Evolutionary conservation across 2,329 filamentous ascomycete genomes (phyloP).

Genomic region (Bipolaris zeicola): DNA sequence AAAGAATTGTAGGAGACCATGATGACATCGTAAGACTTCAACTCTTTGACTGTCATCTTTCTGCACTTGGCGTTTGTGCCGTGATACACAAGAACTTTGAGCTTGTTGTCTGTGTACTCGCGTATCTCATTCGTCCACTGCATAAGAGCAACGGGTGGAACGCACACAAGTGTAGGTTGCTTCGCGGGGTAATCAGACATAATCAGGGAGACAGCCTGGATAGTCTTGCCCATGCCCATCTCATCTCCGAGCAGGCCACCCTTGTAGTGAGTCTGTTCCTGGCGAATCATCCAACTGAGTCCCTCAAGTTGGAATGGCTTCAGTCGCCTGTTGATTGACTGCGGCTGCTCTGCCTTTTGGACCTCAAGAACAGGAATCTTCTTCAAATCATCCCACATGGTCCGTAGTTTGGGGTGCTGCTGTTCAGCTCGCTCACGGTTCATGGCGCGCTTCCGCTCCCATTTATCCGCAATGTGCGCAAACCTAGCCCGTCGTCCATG

Average conservation of each 20-base stretch:
- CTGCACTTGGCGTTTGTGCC: constrained; percentile 85
- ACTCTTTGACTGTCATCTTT: constrained; percentile 71
- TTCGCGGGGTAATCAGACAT: constrained; percentile 95
- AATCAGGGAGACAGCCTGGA: constrained; percentile 94
- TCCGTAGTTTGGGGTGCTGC: constrained; percentile 77
- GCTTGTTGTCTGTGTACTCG: constrained; percentile 79
- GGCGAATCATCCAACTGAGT: constrained; percentile 89
- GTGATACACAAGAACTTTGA: constrained; percentile 91
- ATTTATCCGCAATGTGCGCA: constrained; percentile 46
- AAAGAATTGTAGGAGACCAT: constrained; percentile 95
- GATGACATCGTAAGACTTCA: constrained; percentile 87
- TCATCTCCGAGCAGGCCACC: constrained; percentile 94
- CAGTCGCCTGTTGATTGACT: constrained; percentile 77
- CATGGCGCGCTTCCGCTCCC: constrained; percentile 56
- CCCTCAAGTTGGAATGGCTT: constrained; percentile 96
- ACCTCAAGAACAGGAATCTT: constrained; percentile 69
- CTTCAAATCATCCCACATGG: constrained; percentile 83
- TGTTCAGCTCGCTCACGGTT: constrained; percentile 70
- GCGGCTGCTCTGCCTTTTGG: constrained; percentile 71
- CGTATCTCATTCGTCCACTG: constrained; percentile 74
- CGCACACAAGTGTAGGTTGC: constrained; percentile 82
- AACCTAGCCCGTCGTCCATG: constrained; percentile 29
- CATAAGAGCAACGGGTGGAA: constrained; percentile 92
- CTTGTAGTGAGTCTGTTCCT: constrained; percentile 84
- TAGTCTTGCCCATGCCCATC: constrained; percentile 99